Conservation (phyloP, 2,329 filamentous ascomycete species). For the Alternaria tenuissima region DNA sequence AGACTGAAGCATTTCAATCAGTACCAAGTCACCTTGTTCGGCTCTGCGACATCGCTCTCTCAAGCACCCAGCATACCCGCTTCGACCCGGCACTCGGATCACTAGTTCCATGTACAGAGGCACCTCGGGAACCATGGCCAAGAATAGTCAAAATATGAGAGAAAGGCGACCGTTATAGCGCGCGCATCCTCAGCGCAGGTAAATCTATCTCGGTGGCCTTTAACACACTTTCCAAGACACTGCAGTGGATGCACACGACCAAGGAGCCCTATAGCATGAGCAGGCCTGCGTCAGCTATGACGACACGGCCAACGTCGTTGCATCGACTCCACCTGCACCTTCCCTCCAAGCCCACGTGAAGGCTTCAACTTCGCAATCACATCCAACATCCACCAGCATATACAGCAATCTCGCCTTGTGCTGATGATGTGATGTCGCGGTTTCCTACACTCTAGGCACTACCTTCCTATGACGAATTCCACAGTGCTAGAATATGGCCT, state of each 20-base stretch:
- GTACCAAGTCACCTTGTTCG: not conserved
- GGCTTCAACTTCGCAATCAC: not conserved
- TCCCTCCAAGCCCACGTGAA: not conserved
- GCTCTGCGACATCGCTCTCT: not conserved
- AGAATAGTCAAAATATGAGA: slow-evolving; percentile 2
- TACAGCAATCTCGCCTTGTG: not conserved
- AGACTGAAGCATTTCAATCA: not conserved
- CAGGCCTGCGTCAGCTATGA: not conserved
- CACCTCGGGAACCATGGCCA: slow-evolving; percentile 5
- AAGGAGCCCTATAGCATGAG: not conserved
- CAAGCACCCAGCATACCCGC: not conserved
- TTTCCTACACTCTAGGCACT: not conserved
- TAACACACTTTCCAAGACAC: not conserved
- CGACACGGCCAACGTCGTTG: not conserved
- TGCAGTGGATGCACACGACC: not conserved
- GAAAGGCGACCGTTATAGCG: not conserved
- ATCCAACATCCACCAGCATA: not conserved
- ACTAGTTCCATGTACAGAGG: not conserved
- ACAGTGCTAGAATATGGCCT: not conserved
- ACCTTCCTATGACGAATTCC: not conserved
- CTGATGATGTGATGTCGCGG: not conserved
- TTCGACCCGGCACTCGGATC: not conserved
- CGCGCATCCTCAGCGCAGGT: not conserved
- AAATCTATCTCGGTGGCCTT: not conserved
- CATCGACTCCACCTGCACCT: not conserved